Conservation (phyloP, 108 stramenopile genomes). For the Fistulifera solaris region DNA sequence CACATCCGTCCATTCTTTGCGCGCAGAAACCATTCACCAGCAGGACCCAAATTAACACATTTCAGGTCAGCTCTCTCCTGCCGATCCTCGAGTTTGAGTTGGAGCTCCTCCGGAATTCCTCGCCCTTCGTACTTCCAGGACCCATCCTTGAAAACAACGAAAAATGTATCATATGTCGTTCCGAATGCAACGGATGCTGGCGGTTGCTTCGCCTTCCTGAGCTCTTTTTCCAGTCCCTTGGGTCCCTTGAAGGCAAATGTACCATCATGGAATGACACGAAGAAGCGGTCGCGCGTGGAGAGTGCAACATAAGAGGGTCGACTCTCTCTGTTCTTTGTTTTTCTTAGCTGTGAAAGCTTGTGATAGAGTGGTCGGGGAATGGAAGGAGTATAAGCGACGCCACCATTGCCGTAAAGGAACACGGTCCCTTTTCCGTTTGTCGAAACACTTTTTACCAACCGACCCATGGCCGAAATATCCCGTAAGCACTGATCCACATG, state of each 20-base stretch:
- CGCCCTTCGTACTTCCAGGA: constrained; percentile 65
- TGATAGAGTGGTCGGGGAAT: constrained; percentile 54
- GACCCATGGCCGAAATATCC: constrained; percentile 40
- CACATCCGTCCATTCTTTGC: constrained; percentile 68
- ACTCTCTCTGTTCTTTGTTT: constrained; percentile 9
- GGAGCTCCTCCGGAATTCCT: constrained; percentile 42
- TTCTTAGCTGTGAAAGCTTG: constrained; percentile 34
- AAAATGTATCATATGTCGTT: constrained; percentile 49
- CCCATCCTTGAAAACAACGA: constrained; percentile 64
- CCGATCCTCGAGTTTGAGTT: constrained; percentile 43
- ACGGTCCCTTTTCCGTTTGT: constrained; percentile 68
- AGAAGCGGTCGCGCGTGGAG: constrained; percentile 62
- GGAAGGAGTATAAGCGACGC: constrained; percentile 54
- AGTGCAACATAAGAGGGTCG: constrained; percentile 57
- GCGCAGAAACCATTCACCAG: constrained; percentile 68
- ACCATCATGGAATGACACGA: constrained; percentile 54
- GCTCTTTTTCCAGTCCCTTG: constrained; percentile 33
- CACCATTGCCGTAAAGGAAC: constrained; percentile 65
- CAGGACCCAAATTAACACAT: constrained; percentile 55
- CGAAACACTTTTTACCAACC: constrained; percentile 47
- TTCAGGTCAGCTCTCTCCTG: constrained; percentile 44
- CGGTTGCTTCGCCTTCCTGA: constrained; percentile 32
- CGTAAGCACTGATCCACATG: constrained; percentile 48
- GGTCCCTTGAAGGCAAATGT: constrained; percentile 53
- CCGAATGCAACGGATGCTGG: constrained; percentile 64